Base-by-base conservation (phyloP, 768 basidiomycete species). In the Mycena vitilis region DNA sequence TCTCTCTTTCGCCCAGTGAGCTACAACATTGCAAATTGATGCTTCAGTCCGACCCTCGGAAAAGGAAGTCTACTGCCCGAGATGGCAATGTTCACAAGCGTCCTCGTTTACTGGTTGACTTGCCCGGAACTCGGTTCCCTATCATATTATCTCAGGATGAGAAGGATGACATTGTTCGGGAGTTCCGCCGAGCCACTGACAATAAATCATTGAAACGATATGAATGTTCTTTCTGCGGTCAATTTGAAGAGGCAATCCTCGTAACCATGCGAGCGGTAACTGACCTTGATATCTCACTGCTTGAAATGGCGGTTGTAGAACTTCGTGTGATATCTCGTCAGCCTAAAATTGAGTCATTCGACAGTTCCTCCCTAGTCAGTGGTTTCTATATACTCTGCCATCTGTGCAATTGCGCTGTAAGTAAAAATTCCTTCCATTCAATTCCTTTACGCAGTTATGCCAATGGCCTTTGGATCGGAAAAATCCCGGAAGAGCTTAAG, bases 361-460 rank as follows among this genome's bases (percentile, higher is more conserved):
- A 65, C 15, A 25, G 18, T 16, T 20, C 22, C 18, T 59, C 68
- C 18, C 7, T 69, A 20, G 48, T 65, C 36, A 36, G 48, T 44
- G 49, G 49, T n/a, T 55, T 10, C 15, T 69, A 65, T 44, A 51
- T 62, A 42, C 51, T 62, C 5, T 62, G 60, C 40, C 63, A 42
- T 30, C 48, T 68, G 5, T 71, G 69, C 55, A 51, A 65, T 58
- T 58, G 16, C 20, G 51, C 55, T 67, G 66, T 71, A 10, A 64
- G 22, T 10, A 51, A 61, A 47, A 40, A 61, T 11, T 16, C 22
- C 7, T 73, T 73, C 38, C 9, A 36, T 40, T 36, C 38, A 5
- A 64, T 66, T 60, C 73, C 73, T 63, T 22, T 73, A 9, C 72
- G 70, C 25, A 71, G 69, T 44, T 74, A 74, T 71, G 74, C 73